Percentiles rank a stretch among this genome's conserved stretches.
Evolutionary conservation across 179 eudicot genomes (phyloP).

Genomic region (Amaranthus tricolor): DNA sequence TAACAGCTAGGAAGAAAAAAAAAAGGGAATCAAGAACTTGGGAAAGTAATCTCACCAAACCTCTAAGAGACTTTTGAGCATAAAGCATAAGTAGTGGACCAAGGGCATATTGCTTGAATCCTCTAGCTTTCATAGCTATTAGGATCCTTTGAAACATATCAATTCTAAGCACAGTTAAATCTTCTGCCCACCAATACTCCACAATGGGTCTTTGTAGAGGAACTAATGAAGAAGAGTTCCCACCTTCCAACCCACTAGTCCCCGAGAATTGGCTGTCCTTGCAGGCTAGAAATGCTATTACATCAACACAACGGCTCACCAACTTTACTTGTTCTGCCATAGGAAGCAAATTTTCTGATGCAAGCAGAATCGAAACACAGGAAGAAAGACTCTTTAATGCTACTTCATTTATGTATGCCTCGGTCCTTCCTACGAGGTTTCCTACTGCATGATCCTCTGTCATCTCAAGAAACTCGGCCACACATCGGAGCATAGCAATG

Average conservation of each 20-base stretch:
- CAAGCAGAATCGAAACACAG: constrained; percentile 59
- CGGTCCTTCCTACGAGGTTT: constrained; percentile 66
- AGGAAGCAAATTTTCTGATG: constrained; percentile 66
- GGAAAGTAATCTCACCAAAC: constrained; percentile 80
- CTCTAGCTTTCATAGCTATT: constrained; percentile 85
- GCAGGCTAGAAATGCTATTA: constrained; percentile 68
- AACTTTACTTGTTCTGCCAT: constrained; percentile 71
- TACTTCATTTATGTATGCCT: constrained; percentile 70
- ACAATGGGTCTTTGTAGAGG: constrained; percentile 58
- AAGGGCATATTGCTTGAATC: constrained; percentile 76
- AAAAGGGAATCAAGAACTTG: constrained; percentile 1
- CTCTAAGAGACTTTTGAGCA: constrained; percentile 93
- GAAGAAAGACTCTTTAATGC: constrained; percentile 63
- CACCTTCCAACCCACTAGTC: constrained; percentile 30
- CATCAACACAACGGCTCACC: constrained; percentile 77
- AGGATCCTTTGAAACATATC: constrained; percentile 84
- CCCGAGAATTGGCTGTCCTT: constrained; percentile 53
- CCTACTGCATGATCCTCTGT: constrained; percentile 76
- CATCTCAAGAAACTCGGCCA: constrained; percentile 85
- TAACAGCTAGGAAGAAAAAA: neutral
- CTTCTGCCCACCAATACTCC: constrained; percentile 97
- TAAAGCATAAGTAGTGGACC: constrained; percentile 94
- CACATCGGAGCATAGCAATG: constrained; percentile 77
- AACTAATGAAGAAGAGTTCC: constrained; percentile 23
- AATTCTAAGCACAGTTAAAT: constrained; percentile 69